Conservation (phyloP, 306 rosid species). For the Vigna mungo region DNA sequence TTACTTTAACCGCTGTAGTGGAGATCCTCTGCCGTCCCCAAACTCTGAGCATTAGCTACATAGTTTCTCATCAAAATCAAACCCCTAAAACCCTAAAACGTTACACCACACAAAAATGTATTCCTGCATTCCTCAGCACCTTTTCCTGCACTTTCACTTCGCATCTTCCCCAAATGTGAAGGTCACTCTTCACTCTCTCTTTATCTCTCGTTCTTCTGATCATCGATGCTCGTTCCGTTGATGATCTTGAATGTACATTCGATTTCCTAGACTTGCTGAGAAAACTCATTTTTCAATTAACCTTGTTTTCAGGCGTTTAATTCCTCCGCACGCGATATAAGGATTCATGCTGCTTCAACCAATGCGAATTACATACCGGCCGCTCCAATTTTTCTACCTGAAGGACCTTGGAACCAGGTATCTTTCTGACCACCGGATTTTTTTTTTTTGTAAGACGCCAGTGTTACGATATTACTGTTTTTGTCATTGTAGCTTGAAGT, state of each 20-base stretch:
- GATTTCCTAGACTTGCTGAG: neutral
- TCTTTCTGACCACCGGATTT: neutral
- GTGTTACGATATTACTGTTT: neutral
- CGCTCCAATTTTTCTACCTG: constrained; percentile 87
- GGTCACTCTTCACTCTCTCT: constrained; percentile 42
- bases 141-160: constrained; percentile 46
- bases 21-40: no score
- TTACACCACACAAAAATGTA: constrained; percentile 36
- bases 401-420: constrained; percentile 97
- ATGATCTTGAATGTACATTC: constrained; percentile 3
- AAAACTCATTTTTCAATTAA: neutral
- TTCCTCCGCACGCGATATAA: constrained; percentile 39
- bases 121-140: constrained; percentile 49
- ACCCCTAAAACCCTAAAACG: constrained; percentile 14
- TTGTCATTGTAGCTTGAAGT: neutral
- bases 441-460: neutral
- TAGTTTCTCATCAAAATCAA: neutral
- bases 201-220: neutral
- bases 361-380: constrained; percentile 55
- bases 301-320: constrained; percentile 27
- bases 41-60: no score
- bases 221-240: neutral
- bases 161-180: constrained; percentile 41
- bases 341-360: constrained; percentile 50
- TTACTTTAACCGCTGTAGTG: no score